A percentile compares a stretch with the other conserved stretches of the same genome.
Evolutionary conservation across 23 red algal species (phyloP).

Genomic region (Pyropia yezoensis): DNA sequence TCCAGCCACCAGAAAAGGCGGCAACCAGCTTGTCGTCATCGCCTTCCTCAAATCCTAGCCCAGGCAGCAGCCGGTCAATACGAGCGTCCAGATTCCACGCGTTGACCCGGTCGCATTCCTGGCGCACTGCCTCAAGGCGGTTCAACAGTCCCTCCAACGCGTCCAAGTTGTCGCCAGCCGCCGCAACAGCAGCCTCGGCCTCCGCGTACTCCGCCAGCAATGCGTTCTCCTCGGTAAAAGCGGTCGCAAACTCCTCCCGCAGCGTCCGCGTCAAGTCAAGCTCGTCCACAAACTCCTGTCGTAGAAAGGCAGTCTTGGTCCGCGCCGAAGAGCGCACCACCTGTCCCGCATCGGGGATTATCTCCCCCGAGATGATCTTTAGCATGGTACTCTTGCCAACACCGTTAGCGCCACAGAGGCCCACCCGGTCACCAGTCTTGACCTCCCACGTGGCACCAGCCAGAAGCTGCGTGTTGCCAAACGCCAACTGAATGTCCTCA

Average conservation of each 20-base stretch:
- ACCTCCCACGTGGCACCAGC: constrained; percentile 74
- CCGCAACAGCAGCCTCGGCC: constrained; percentile 47
- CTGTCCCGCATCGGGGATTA: constrained; percentile 68
- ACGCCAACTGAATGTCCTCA: constrained; percentile 53
- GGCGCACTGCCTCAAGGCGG: constrained; percentile 52
- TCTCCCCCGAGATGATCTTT: constrained; percentile 72
- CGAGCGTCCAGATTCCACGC: constrained; percentile 77
- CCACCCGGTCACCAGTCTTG: constrained; percentile 82
- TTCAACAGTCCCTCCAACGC: constrained; percentile 68
- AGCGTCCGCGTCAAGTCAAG: constrained; percentile 72
- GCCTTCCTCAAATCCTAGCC: constrained; percentile 76
- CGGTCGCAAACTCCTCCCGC: constrained; percentile 69
- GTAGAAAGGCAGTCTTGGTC: constrained; percentile 63
- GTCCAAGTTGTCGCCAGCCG: constrained; percentile 64
- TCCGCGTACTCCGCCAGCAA: constrained; percentile 40
- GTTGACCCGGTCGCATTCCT: constrained; percentile 54
- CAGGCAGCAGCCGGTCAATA: constrained; percentile 82
- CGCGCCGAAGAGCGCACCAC: constrained; percentile 50
- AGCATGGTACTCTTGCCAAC: constrained; percentile 86
- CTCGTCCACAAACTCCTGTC: constrained; percentile 97
- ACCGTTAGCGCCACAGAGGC: constrained; percentile 88
- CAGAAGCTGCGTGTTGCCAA: constrained; percentile 59
- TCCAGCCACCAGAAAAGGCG: constrained; percentile 95
- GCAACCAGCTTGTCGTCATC: constrained; percentile 85
- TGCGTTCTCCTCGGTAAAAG: constrained; percentile 53